phyloP scores from a whole-genome alignment of 345 rosid genomes.

The Moricandia arvensis region DNA sequence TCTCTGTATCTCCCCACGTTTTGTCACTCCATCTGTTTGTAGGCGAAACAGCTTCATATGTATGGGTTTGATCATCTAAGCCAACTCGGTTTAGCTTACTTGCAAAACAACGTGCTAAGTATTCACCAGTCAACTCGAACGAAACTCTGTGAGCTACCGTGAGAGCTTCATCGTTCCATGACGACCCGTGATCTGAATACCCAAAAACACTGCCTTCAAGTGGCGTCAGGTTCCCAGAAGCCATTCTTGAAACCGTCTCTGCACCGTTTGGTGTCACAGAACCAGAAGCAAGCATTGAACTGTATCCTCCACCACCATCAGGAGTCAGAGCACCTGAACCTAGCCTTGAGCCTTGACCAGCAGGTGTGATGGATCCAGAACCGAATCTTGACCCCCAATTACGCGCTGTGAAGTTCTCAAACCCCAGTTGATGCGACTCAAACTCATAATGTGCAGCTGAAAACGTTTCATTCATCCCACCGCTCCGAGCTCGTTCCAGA shows the following conservation, averaged over 20 bases:
- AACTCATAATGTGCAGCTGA: slow-evolving; percentile 51
- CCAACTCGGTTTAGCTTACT: slow-evolving; percentile 37
- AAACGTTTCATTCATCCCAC: slow-evolving; percentile 53
- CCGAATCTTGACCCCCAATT: slow-evolving; percentile 86
- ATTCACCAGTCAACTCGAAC: slow-evolving; percentile 91
- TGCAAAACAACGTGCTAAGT: slow-evolving; percentile 82
- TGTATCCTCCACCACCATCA: slow-evolving; percentile 41
- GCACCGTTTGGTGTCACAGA: slow-evolving; percentile 63
- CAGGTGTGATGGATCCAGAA: slow-evolving; percentile 84
- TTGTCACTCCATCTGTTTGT: slow-evolving; percentile 9
- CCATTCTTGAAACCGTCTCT: slow-evolving; percentile 50
- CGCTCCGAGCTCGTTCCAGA: slow-evolving; percentile 53
- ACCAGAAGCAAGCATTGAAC: slow-evolving; percentile 58
- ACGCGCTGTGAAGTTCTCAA: slow-evolving; percentile 59
- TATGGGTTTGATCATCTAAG: slow-evolving; percentile 36
- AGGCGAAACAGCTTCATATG: background rate
- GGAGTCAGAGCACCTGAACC: slow-evolving; percentile 62
- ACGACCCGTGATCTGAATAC: slow-evolving; percentile 41
- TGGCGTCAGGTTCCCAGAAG: background rate
- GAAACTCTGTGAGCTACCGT: slow-evolving; percentile 66
- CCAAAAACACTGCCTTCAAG: background rate
- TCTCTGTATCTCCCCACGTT: slow-evolving; percentile 48
- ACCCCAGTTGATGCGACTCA: slow-evolving; percentile 51
- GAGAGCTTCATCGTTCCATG: slow-evolving; percentile 38
- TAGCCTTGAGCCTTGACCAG: slow-evolving; percentile 52